Evolutionary conservation across 768 basidiomycete species (phyloP).

Genomic region (Amanita subjunquillea): DNA sequence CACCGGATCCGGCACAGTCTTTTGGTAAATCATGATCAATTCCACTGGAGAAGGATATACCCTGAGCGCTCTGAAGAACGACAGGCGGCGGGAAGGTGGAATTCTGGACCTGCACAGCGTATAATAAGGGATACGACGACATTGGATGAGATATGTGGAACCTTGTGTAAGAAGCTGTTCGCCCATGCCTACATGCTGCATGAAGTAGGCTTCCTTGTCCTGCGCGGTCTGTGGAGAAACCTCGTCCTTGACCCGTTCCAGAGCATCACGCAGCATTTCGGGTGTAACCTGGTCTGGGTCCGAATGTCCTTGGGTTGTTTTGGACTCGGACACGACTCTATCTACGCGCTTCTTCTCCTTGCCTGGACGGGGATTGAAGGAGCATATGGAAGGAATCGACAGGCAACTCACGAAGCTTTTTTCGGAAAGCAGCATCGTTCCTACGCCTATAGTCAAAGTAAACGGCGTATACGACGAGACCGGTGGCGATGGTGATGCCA

Average conservation of each 20-base stretch:
- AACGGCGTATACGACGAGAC: slow-evolving; percentile 69
- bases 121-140: neutral
- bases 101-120: slow-evolving; percentile 51
- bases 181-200: slow-evolving; percentile 79
- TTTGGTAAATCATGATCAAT: slow-evolving; percentile 90
- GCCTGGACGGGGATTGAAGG: slow-evolving; percentile 32
- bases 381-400: slow-evolving; percentile 9
- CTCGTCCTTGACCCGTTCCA: slow-evolving; percentile 64
- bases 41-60: slow-evolving; percentile 95
- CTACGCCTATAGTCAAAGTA: slow-evolving; percentile 96
- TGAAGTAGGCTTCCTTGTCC: slow-evolving; percentile 84
- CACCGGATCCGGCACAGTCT: slow-evolving; percentile 72
- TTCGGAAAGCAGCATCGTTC: slow-evolving; percentile 81
- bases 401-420: slow-evolving; percentile 62
- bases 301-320: slow-evolving; percentile 24
- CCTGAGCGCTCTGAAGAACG: slow-evolving; percentile 87
- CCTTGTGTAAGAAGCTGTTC: slow-evolving; percentile 77
- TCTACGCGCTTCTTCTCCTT: slow-evolving; percentile 88
- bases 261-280: slow-evolving; percentile 50
- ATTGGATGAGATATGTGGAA: slow-evolving; percentile 16
- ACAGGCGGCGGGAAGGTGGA: slow-evolving; percentile 74
- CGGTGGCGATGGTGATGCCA: slow-evolving; percentile 41
- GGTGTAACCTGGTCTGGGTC: slow-evolving; percentile 24
- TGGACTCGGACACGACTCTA: slow-evolving; percentile 49
- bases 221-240: slow-evolving; percentile 55